Evolutionary conservation across 1,284 basidiomycete genomes (phyloP).

Genomic region (Phellinidium pouzarii): DNA sequence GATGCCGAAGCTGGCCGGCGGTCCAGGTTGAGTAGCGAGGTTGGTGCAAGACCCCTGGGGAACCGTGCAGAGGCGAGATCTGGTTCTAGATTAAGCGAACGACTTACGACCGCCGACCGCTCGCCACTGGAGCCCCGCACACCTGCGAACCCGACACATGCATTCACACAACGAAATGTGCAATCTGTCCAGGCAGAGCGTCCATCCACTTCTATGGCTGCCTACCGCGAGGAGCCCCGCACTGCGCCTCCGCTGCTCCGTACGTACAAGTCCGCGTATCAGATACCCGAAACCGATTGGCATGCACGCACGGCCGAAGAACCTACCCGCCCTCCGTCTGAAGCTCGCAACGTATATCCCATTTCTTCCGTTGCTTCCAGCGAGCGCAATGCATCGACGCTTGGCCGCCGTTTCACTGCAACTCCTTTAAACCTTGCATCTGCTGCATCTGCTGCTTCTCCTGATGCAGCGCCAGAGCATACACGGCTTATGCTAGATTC

Average conservation of each 20-base stretch:
- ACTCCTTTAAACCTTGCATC: conserved; percentile 7
- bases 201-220: conserved; percentile 49
- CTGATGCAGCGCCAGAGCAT: conserved; percentile 42
- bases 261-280: conserved; percentile 29
- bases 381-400: conserved; percentile 9
- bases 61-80: conserved; percentile 1
- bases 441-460: conserved; percentile 13
- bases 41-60: conserved; percentile 4
- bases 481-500: conserved; percentile 60
- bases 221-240: conserved; percentile 31
- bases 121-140: conserved; percentile 22
- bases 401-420: neutral
- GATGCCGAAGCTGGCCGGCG: conserved; percentile 14
- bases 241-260: conserved; percentile 32
- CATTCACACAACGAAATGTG: conserved; percentile 20
- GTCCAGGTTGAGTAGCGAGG: conserved; percentile 10
- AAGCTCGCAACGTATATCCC: conserved; percentile 2
- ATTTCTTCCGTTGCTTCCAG: conserved; percentile 7
- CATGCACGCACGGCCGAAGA: neutral
- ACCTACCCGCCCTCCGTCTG: conserved; percentile 15
- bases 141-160: conserved; percentile 20
- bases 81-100: conserved; percentile 9
- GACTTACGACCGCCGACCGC: conserved; percentile 2
- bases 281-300: conserved; percentile 21
- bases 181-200: conserved; percentile 27